Percentiles rank a stretch among this genome's conserved stretches.
Evolutionary conservation across 805 yeast species (phyloP).

Genomic region (Candida nonsorbophila): DNA sequence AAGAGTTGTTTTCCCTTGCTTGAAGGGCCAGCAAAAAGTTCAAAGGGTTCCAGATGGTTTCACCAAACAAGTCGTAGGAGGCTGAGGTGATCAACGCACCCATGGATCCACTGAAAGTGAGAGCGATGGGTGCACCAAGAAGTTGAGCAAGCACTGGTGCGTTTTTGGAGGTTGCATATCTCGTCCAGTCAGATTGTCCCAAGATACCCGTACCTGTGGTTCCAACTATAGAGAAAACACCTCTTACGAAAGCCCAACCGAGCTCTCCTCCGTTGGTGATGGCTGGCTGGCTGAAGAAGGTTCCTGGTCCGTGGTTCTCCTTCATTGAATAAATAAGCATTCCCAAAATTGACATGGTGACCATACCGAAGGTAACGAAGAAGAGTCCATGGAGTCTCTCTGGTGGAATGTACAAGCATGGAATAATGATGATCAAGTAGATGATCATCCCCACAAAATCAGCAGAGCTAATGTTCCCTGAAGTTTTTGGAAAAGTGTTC

Average conservation of each 20-base stretch:
- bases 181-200: slow-evolving; percentile 8
- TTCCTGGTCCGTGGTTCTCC: slow-evolving; percentile 20
- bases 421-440: slow-evolving; percentile 10
- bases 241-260: slow-evolving; percentile 9
- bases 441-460: slow-evolving; percentile 9
- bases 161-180: slow-evolving; percentile 7
- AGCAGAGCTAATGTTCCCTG: slow-evolving; percentile 6
- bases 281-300: slow-evolving; percentile 7
- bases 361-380: slow-evolving; percentile 15
- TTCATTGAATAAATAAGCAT: slow-evolving; percentile 21
- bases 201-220: slow-evolving; percentile 9
- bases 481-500: slow-evolving; percentile 9
- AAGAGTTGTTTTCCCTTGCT: slow-evolving; percentile 31
- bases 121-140: slow-evolving; percentile 7
- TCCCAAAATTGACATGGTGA: slow-evolving; percentile 22
- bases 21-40: slow-evolving; percentile 4
- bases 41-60: slow-evolving; percentile 10
- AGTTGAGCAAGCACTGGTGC: slow-evolving; percentile 7
- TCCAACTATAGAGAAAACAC: slow-evolving; percentile 9
- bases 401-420: slow-evolving; percentile 20
- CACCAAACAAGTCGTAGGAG: slow-evolving; percentile 8
- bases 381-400: slow-evolving; percentile 20
- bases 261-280: slow-evolving; percentile 5
- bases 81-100: slow-evolving; percentile 11
- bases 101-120: slow-evolving; percentile 7